These are phyloP conservation scores for Parascedosporium putredinis DNA, from an alignment of 2,329 filamentous ascomycete genomes.

Conservation along the genomic window DNA sequence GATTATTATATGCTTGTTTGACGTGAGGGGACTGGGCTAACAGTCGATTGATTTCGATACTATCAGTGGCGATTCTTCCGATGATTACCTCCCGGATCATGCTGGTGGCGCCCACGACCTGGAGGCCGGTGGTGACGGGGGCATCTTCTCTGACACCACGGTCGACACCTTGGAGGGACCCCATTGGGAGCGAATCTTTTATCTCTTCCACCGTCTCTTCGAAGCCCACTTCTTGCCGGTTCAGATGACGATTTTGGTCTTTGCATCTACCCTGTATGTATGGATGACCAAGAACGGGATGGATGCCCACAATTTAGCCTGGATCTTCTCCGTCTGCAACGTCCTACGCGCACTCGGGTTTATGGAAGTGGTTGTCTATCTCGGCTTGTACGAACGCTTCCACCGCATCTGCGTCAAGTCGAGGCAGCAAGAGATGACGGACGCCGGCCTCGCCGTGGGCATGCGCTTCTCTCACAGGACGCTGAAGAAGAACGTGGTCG, in stretches of 20 bases:
- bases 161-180: conserved; percentile 39
- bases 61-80: conserved; percentile 29
- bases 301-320: conserved; percentile 42
- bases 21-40: too few relatives aligned
- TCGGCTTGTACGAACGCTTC: conserved; percentile 58
- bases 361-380: conserved; percentile 50
- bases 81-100: conserved; percentile 37
- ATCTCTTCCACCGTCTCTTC: conserved; percentile 57
- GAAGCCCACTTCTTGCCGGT: conserved; percentile 64
- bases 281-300: conserved; percentile 39
- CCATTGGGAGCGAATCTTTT: conserved; percentile 44
- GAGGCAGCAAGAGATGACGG: conserved; percentile 56
- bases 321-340: conserved; percentile 51
- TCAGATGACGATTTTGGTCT: conserved; percentile 54
- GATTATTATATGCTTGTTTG: neutral
- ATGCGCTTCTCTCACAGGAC: conserved; percentile 55
- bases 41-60: conserved; percentile 11
- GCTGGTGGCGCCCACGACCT: conserved; percentile 27
- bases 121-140: conserved; percentile 32
- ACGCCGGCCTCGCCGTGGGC: conserved; percentile 51
- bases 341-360: conserved; percentile 51
- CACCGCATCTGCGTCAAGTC: conserved; percentile 50
- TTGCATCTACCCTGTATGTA: conserved; percentile 51
- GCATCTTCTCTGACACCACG: conserved; percentile 44
- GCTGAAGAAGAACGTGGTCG: conserved; percentile 44